A percentile compares a stretch with the other conserved stretches of the same genome.
phyloP scores from a whole-genome alignment of 495 filamentous ascomycete genomes.

The Penicillium maclennaniae region DNA sequence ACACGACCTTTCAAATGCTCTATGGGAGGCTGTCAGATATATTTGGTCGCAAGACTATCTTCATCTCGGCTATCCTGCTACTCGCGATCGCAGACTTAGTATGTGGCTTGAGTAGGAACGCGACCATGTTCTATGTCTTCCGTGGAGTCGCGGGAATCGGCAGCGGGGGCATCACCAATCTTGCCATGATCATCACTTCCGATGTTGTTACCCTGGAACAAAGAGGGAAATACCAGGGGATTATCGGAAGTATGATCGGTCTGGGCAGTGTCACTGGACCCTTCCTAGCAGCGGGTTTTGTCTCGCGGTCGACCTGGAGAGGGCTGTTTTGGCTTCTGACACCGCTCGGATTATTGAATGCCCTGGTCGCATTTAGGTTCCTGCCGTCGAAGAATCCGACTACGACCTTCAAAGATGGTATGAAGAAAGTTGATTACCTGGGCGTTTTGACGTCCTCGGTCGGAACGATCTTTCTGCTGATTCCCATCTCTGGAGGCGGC shows the following conservation, averaged over 20 bases:
- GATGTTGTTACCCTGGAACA: constrained; percentile 39
- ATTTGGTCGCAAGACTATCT: constrained; percentile 49
- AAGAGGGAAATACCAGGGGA: constrained; percentile 39
- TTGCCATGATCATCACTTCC: constrained; percentile 44
- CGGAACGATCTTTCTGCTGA: constrained; percentile 48
- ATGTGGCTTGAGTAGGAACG: constrained; percentile 42
- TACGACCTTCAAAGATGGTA: constrained; percentile 27
- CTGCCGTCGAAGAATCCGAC: constrained; percentile 28
- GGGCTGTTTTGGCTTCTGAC: constrained; percentile 37
- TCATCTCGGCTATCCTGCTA: constrained; percentile 37
- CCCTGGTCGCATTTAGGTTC: constrained; percentile 28
- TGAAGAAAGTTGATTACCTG: constrained; percentile 51
- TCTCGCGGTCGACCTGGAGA: constrained; percentile 35
- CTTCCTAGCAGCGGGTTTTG: constrained; percentile 37
- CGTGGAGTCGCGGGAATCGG: constrained; percentile 49
- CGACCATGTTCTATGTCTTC: constrained; percentile 46
- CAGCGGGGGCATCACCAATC: constrained; percentile 39
- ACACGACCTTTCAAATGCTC: constrained; percentile 57
- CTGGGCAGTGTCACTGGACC: constrained; percentile 36
- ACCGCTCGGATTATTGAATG: constrained; percentile 26
- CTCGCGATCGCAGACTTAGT: constrained; percentile 47
- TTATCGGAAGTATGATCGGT: constrained; percentile 35
- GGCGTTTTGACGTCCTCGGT: constrained; percentile 44
- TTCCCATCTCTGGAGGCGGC: constrained; percentile 55
- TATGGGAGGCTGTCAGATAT: constrained; percentile 55